Evolutionary conservation across 305 asterid species (phyloP), one percentile per base, ranked within the genome.

Genomic region (Fraxinus greggii): DNA sequence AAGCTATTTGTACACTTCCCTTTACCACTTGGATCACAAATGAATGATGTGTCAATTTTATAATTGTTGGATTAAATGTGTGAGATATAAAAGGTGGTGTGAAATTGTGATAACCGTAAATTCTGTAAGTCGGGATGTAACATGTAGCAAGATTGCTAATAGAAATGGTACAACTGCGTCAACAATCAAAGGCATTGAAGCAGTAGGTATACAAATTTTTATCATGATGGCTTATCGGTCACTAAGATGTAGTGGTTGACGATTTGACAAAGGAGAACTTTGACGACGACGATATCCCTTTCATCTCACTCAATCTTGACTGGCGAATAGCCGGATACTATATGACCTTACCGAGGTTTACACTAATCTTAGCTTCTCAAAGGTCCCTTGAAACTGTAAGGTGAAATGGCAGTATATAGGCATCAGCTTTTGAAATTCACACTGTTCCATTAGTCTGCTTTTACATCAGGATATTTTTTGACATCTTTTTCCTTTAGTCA

Each of bases 361-460:
- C 77, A 80, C 42, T 76, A 72, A 67, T 23, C 70, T 79, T 72
- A 63, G 79, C 32, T 74, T 83, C 75, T 51, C 24, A 42, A 87
- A 84, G 90, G 90, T 87, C 88, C 92, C 87, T 81, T 77, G 74
- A 81, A 83, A 78, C 70, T 78, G 77, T 48, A 84, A 83, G 85
- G 79, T 82, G 81, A 85, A 85, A 84, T 81, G 45, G 35, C 72
- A 63, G 7, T 9, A 26, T 63, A 23, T 26, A 69, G 54, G 67
- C 77, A 24, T 75, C 28, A 6, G 23, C 12, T 81, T 83, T 84
- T 26, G 70, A 54, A 26, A 38, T 82, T 82, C 65, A 73, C 83
- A 35, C 79, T 84, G 48, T 74, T 76, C 75, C 72, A 78, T 75
- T 38, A 75, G 76, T 78, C 54, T 9, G 75, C 28, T 74, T 70